Base-by-base conservation (phyloP, 2,329 filamentous ascomycete genomes). In the Aspergillus glaucus region DNA sequence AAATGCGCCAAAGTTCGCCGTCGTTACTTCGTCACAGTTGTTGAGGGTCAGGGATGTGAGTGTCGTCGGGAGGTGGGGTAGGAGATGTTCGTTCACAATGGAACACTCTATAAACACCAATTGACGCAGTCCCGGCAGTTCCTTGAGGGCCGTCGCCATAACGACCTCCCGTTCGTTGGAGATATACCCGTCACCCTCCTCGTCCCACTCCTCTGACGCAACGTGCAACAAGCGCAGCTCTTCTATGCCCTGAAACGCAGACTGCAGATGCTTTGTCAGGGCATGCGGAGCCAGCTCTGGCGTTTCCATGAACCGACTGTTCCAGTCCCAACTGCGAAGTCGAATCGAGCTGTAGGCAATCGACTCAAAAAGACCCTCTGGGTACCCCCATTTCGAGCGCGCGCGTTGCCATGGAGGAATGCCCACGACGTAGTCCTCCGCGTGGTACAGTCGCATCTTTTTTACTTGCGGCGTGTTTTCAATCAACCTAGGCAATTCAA, bases 81-180 rank as follows among this genome's bases (percentile, higher is more conserved):
- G 72, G 15, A 94, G 75, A 7, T 75, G 73, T 6, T 82, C 78
- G 60, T 86, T 86, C 50, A 89, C 78, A 30, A 87, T 75, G 2
- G 83, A 85, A 40, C 85, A 94, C 6, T 85, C 85, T 60, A 91
- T 82, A 55, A 96, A 84, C 1, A 83, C 75, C 9, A 96, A 71
- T 47, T 84, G 79, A 47, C 77, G 77, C 6, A 97, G 73, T 1
- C 78, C 68, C 0, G 82, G 79, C 7, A 96, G 75, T 22, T 78
- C 74, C 12, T 75, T 72, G 14, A 79, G 65, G 0, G 80, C 77
- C 19, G 77, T 70, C 0, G 71, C 74, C 50, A 63, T 71, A 56
- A 54, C 47, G 6, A 55, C 47, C 48, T 68, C 64, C 36, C 58
- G 55, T 9, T 51, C 47, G 21, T 55, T 46, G 6, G 55, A 50